Conservation (phyloP, 1,284 basidiomycete species). For the Termitomyces sp. region DNA sequence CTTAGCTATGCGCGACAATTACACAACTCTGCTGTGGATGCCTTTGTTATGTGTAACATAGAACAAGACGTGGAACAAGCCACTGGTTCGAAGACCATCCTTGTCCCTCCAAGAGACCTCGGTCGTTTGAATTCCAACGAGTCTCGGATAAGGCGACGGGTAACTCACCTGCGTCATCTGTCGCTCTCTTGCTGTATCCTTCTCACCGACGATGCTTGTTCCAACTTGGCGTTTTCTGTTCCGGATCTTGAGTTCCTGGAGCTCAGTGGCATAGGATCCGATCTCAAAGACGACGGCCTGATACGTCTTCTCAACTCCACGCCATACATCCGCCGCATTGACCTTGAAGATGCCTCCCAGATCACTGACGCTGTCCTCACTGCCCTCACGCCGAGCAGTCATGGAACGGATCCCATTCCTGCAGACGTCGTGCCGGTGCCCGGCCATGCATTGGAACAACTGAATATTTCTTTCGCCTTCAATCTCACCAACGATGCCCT, state of each 20-base stretch:
- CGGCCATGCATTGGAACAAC: constrained; percentile 67
- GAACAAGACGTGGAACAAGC: constrained; percentile 30
- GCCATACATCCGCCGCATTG: constrained; percentile 69
- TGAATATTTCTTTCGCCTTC: constrained; percentile 67
- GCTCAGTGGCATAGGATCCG: constrained; percentile 70
- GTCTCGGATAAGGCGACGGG: constrained; percentile 50
- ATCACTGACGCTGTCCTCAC: constrained; percentile 71
- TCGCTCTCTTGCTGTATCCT: constrained; percentile 70
- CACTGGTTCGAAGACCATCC: constrained; percentile 35
- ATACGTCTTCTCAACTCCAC: constrained; percentile 68
- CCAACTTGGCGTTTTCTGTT: constrained; percentile 66
- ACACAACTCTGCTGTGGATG: constrained; percentile 70
- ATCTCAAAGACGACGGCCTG: constrained; percentile 66
- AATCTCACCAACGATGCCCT: constrained; percentile 63
- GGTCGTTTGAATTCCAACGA: constrained; percentile 53
- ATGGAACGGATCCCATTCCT: background rate
- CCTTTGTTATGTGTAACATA: constrained; percentile 57
- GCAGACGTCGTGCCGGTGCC: constrained; percentile 27
- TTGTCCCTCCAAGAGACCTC: constrained; percentile 57
- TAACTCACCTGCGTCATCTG: constrained; percentile 75
- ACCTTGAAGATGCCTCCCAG: constrained; percentile 78
- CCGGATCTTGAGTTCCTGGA: constrained; percentile 80
- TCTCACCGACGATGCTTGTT: constrained; percentile 71
- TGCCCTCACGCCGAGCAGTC: constrained; percentile 52
- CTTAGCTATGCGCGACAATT: constrained; percentile 68